Conservation (phyloP, 805 yeast species). For the Lipomyces mesembrius region DNA sequence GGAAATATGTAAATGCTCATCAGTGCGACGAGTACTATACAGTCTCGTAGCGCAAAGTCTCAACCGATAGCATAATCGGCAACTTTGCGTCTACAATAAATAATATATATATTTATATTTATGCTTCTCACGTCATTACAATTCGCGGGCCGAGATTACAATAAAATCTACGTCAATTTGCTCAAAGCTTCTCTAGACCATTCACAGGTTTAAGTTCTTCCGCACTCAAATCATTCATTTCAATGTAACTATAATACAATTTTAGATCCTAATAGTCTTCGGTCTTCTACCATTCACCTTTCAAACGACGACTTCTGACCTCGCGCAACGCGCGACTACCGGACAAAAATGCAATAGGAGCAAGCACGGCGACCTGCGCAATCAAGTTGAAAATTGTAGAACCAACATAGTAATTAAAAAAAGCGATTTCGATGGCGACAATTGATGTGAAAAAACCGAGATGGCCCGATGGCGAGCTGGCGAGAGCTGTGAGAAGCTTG, state of each 20-base stretch:
- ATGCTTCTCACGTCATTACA: no score
- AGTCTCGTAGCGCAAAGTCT: no score
- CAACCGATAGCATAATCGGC: no score
- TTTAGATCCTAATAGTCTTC: neutral
- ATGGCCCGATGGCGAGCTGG: constrained; percentile 48
- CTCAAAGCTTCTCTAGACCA: neutral
- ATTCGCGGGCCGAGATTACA: neutral
- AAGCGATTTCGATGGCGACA: constrained; percentile 57
- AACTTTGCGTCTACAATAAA: no score
- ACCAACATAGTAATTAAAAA: constrained; percentile 62
- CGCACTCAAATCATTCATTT: neutral
- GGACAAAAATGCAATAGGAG: constrained; percentile 59
- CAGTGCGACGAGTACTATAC: no score
- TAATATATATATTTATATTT: no score
- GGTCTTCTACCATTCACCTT: constrained; percentile 32
- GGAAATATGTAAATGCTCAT: no score
- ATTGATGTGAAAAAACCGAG: constrained; percentile 56
- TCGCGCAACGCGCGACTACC: constrained; percentile 71
- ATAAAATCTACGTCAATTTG: neutral
- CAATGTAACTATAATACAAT: neutral
- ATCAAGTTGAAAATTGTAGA: constrained; percentile 65
- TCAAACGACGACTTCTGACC: constrained; percentile 41
- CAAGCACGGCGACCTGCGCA: constrained; percentile 53
- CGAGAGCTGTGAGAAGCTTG: constrained; percentile 41
- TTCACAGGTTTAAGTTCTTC: neutral